A percentile compares a stretch with the other conserved stretches of the same genome.
phyloP scores from a whole-genome alignment of 768 basidiomycete species.

The Serendipita vermifera region DNA sequence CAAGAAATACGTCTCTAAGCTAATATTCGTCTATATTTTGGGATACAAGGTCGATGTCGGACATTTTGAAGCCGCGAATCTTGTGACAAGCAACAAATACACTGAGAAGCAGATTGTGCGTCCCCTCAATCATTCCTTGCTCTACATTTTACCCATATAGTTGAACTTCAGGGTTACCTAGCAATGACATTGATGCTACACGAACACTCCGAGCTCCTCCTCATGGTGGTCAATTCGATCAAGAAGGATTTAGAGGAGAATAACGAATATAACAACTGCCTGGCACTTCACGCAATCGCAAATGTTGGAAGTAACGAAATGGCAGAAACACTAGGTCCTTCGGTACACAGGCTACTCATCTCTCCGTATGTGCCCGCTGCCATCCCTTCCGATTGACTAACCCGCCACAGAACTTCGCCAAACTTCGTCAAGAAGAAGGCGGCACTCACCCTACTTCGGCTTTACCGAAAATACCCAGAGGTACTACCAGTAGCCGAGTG shows the following conservation, averaged over 20 bases:
- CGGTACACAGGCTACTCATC: slow-evolving; percentile 88
- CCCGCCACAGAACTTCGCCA: slow-evolving; percentile 61
- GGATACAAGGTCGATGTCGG: slow-evolving; percentile 99
- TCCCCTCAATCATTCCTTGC: slow-evolving; percentile 12
- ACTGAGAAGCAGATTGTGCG: slow-evolving; percentile 97
- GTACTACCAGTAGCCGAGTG: slow-evolving; percentile 90
- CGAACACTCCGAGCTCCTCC: slow-evolving; percentile 93
- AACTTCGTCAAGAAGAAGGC: slow-evolving; percentile 98
- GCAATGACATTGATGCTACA: slow-evolving; percentile 96
- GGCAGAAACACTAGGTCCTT: slow-evolving; percentile 88
- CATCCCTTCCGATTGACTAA: slow-evolving; percentile 11
- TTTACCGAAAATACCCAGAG: slow-evolving; percentile 93
- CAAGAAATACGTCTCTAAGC: slow-evolving; percentile 98
- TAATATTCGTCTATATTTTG: slow-evolving; percentile 96
- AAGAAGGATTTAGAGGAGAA: slow-evolving; percentile 92
- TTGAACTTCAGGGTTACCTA: slow-evolving; percentile 67
- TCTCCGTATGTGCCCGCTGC: slow-evolving; percentile 57
- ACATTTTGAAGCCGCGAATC: slow-evolving; percentile 98
- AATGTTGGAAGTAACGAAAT: slow-evolving; percentile 97
- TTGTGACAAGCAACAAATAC: slow-evolving; percentile 90
- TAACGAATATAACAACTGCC: slow-evolving; percentile 88
- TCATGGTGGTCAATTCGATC: slow-evolving; percentile 95
- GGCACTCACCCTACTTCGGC: slow-evolving; percentile 76
- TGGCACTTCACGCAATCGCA: slow-evolving; percentile 94
- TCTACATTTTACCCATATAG: slow-evolving; percentile 8